Evolutionary conservation across 2,329 filamentous ascomycete species (phyloP).

Genomic region (Trichophyton equinum): DNA sequence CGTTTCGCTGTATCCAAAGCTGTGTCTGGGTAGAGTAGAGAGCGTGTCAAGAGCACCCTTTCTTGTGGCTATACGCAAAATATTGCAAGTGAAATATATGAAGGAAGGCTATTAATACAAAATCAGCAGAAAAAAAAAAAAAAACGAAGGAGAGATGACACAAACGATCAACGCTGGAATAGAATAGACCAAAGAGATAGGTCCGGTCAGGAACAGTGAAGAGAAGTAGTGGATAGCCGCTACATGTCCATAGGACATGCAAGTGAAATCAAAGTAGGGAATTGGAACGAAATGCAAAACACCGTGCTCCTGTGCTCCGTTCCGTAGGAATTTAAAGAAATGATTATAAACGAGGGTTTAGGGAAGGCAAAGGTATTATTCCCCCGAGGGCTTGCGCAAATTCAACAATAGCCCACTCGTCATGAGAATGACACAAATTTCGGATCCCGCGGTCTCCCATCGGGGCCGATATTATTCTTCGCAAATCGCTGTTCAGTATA

Average conservation of each 20-base stretch:
- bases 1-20: not conserved
- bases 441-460: slow-evolving; percentile 77
- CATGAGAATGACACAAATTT: slow-evolving; percentile 90
- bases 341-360: not conserved
- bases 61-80: not conserved
- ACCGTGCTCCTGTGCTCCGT: not conserved
- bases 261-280: not conserved
- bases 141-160: not conserved
- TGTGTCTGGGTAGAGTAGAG: not conserved
- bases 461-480: slow-evolving; percentile 75
- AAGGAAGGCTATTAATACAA: not conserved
- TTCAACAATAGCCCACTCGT: slow-evolving; percentile 14
- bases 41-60: not conserved
- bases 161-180: not conserved
- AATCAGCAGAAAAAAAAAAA: no score
- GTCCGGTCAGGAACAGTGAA: not conserved
- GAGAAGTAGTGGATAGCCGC: not conserved
- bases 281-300: not conserved
- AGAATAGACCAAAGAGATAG: not conserved
- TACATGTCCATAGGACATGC: not conserved
- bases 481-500: slow-evolving; percentile 79
- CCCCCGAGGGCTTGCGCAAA: no score
- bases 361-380: no score
- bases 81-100: not conserved
- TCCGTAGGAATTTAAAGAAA: not conserved